phyloP scores from a whole-genome alignment of 192 early-diverging fungal species.

The Thoreauomyces humboldtii region DNA sequence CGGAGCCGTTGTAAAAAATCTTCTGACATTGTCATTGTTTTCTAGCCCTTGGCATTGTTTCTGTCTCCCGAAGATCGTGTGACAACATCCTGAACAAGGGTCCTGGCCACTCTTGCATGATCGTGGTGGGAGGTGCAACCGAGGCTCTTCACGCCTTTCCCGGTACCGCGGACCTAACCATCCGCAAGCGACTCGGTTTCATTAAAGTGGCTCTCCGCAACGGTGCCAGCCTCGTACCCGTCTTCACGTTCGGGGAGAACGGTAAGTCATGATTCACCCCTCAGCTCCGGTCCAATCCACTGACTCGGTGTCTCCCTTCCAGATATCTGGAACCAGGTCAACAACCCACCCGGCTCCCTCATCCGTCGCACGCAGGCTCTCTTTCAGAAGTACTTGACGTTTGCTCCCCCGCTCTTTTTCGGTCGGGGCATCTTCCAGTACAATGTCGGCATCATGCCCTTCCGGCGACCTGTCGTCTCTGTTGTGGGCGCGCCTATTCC shows the following conservation, averaged over 20 bases:
- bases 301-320: not conserved
- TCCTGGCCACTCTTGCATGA: conserved; percentile 66
- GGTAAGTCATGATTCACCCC: conserved; percentile 24
- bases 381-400: conserved; percentile 54
- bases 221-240: conserved; percentile 80
- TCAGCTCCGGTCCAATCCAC: no score
- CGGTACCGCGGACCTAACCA: conserved; percentile 58
- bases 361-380: conserved; percentile 68
- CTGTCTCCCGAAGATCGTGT: conserved; percentile 74
- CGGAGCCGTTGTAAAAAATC: no score
- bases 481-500: conserved; percentile 67
- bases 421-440: conserved; percentile 88
- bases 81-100: conserved; percentile 72
- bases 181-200: conserved; percentile 84
- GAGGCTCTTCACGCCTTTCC: conserved; percentile 67
- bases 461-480: conserved; percentile 37
- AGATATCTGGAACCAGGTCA: conserved; percentile 79
- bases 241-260: conserved; percentile 93
- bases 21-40: not conserved
- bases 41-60: conserved; percentile 65
- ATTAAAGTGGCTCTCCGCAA: conserved; percentile 82
- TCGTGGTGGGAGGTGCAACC: conserved; percentile 89
- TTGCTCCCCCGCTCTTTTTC: conserved; percentile 63
- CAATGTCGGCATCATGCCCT: conserved; percentile 59
- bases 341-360: conserved; percentile 64